Conservation (phyloP, 108 stramenopile species). For the Stephanodiscus minutulus region DNA sequence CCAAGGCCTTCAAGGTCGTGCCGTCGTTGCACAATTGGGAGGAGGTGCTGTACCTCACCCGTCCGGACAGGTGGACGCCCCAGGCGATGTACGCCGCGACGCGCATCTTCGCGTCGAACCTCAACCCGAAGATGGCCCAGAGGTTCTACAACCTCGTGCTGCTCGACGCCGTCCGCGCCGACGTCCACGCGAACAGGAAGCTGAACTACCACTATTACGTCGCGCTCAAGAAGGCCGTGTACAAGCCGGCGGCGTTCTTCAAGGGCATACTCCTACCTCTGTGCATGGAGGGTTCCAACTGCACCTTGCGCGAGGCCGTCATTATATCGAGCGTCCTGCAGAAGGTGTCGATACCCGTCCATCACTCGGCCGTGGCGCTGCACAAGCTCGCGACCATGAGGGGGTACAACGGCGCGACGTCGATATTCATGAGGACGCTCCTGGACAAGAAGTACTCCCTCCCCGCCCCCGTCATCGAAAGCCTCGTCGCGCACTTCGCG, state of each 20-base stretch:
- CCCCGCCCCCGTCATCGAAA: constrained; percentile 91
- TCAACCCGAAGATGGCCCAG: constrained; percentile 97
- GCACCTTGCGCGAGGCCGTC: constrained; percentile 96
- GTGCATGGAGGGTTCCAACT: constrained; percentile 71
- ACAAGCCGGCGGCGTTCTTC: constrained; percentile 98
- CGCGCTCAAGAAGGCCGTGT: constrained; percentile 92
- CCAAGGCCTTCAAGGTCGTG: constrained; percentile 99
- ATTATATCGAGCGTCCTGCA: constrained; percentile 94
- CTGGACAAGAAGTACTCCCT: constrained; percentile 98
- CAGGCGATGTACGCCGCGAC: constrained; percentile 97
- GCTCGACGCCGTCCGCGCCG: constrained; percentile 93
- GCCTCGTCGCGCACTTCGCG: constrained; percentile 90
- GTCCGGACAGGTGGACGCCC: constrained; percentile 96
- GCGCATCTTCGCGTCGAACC: constrained; percentile 96
- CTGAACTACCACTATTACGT: constrained; percentile 99
- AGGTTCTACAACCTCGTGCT: constrained; percentile 96
- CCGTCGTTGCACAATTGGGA: constrained; percentile 97
- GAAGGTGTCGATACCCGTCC: constrained; percentile 93
- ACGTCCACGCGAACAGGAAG: constrained; percentile 90
- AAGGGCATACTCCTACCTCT: constrained; percentile 98
- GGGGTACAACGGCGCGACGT: constrained; percentile 93
- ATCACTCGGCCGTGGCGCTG: constrained; percentile 97
- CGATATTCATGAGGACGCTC: constrained; percentile 90
- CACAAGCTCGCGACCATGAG: constrained; percentile 92
- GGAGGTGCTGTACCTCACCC: constrained; percentile 95